A percentile compares a stretch with the other conserved stretches of the same genome.
phyloP scores from a whole-genome alignment of 2,329 filamentous ascomycete species.

The Ilyonectria robusta region DNA sequence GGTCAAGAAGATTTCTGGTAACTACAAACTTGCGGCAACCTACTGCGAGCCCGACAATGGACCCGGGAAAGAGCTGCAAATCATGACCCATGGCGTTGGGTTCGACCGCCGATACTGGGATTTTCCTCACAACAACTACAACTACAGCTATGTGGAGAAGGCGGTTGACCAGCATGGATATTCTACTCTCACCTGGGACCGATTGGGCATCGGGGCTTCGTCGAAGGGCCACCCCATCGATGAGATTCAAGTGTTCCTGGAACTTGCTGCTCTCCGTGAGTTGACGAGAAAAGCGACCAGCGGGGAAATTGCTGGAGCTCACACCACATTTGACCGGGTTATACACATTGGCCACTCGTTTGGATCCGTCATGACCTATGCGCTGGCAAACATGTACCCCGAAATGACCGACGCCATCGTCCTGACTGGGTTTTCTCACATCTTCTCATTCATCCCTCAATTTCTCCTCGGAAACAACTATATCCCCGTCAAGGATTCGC shows the following conservation, averaged over 20 bases:
- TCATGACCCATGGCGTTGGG: conserved; percentile 59
- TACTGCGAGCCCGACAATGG: conserved; percentile 71
- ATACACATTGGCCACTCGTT: conserved; percentile 77
- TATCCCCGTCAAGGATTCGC: conserved; percentile 56
- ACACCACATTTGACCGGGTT: conserved; percentile 57
- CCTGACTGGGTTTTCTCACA: conserved; percentile 72
- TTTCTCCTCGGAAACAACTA: conserved; percentile 64
- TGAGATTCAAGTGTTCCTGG: conserved; percentile 70
- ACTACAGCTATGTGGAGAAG: conserved; percentile 73
- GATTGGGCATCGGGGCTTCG: conserved; percentile 72
- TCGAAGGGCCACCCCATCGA: conserved; percentile 71
- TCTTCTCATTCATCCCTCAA: conserved; percentile 58
- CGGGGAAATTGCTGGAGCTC: conserved; percentile 60
- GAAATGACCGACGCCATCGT: conserved; percentile 69
- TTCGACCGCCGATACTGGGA: conserved; percentile 73
- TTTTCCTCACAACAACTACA: conserved; percentile 67
- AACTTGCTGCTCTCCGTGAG: conserved; percentile 69
- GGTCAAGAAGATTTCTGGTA: conserved; percentile 65
- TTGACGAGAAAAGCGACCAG: conserved; percentile 66
- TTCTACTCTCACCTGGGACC: conserved; percentile 73
- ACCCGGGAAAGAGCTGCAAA: conserved; percentile 54
- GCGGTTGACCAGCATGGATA: conserved; percentile 70
- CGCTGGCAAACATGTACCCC: conserved; percentile 66
- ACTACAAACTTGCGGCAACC: conserved; percentile 71
- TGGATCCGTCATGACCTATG: conserved; percentile 71